Evolutionary conservation across 768 basidiomycete species (phyloP).

Genomic region (Xerocomellus intermedius): DNA sequence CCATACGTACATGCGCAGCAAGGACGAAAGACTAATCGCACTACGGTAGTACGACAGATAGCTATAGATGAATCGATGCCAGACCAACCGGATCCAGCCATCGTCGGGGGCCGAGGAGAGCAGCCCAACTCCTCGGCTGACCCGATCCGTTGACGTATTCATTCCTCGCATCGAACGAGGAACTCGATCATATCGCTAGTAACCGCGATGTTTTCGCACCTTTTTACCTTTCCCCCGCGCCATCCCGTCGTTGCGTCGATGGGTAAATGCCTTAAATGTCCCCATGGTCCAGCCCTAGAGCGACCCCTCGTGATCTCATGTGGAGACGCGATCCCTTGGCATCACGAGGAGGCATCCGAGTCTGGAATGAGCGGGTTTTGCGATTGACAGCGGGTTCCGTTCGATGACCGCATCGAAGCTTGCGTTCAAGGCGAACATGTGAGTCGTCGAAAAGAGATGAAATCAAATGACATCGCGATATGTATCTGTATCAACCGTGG

Average conservation of each 20-base stretch:
- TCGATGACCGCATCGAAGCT: background rate
- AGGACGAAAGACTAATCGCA: background rate
- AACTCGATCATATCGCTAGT: background rate
- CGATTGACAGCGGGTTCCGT: slow-evolving; percentile 2
- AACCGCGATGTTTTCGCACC: too few species aligned
- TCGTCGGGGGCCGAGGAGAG: background rate
- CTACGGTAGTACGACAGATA: too few species aligned
- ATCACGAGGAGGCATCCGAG: background rate
- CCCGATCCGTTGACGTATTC: background rate
- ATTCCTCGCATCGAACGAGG: background rate
- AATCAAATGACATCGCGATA: background rate
- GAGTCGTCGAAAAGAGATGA: background rate
- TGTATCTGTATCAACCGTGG: background rate
- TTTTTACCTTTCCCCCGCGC: too few species aligned
- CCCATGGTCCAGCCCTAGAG: too few species aligned
- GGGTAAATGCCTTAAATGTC: too few species aligned
- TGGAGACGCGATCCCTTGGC: background rate
- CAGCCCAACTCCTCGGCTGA: background rate
- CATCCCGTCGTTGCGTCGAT: too few species aligned
- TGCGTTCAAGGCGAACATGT: background rate
- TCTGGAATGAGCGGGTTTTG: slow-evolving; percentile 4
- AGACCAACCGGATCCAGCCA: too few species aligned
- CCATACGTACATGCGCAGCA: background rate
- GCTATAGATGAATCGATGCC: too few species aligned
- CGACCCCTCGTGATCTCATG: background rate